A percentile compares a stretch with the other conserved stretches of the same genome.
These are phyloP conservation scores for Annulohypoxylon maeteangense DNA, from an alignment of 495 filamentous ascomycete genomes.

Conservation along the genomic window DNA sequence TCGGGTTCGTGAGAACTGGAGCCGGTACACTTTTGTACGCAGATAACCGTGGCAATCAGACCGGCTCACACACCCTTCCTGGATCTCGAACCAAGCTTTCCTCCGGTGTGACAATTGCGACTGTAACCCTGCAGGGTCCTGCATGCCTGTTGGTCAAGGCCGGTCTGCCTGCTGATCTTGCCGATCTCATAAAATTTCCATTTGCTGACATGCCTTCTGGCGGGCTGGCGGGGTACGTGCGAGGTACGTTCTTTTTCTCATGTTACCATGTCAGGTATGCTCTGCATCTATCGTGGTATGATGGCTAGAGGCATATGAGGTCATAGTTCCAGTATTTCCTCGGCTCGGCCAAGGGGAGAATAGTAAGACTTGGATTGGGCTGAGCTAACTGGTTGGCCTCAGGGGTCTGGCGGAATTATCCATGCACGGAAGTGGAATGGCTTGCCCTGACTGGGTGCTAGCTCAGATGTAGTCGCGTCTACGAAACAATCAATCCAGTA, in stretches of 20 bases:
- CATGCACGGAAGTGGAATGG: constrained; percentile 30
- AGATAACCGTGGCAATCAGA: constrained; percentile 18
- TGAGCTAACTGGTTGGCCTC: constrained; percentile 25
- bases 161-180: constrained; percentile 34
- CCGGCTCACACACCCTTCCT: constrained; percentile 29
- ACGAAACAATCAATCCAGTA: constrained; percentile 13
- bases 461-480: neutral
- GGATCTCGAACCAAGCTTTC: constrained; percentile 43
- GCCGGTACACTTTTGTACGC: constrained; percentile 19
- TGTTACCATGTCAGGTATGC: constrained; percentile 29
- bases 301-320: constrained; percentile 27
- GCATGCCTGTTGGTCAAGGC: constrained; percentile 28
- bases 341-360: constrained; percentile 37
- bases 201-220: constrained; percentile 20
- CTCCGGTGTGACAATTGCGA: constrained; percentile 29
- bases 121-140: constrained; percentile 34
- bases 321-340: constrained; percentile 29
- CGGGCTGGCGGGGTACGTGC: constrained; percentile 33
- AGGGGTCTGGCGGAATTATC: constrained; percentile 33
- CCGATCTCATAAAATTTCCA: constrained; percentile 35
- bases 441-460: constrained; percentile 25
- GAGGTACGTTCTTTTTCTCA: constrained; percentile 9
- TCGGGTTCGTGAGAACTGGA: constrained; percentile 30
- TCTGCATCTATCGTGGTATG: constrained; percentile 32
- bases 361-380: constrained; percentile 25